A percentile compares a stretch with the other conserved stretches of the same genome.
Evolutionary conservation across 306 rosid species (phyloP).

Genomic region (Vachellia collinsii): DNA sequence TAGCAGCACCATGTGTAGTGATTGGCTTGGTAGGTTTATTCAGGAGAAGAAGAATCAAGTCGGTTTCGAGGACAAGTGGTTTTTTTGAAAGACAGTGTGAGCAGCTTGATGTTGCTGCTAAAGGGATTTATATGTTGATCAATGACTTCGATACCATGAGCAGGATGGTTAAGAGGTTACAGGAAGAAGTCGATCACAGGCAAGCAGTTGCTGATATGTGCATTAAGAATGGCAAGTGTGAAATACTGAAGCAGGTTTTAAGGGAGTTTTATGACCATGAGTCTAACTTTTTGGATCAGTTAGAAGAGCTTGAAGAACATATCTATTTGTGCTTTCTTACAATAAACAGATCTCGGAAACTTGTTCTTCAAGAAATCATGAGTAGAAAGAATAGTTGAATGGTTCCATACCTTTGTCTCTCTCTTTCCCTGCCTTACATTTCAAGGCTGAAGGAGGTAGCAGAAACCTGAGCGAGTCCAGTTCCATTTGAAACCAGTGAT

Average conservation of each 20-base stretch:
- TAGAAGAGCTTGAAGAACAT: slow-evolving; percentile 84
- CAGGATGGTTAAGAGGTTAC: slow-evolving; percentile 68
- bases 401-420: not conserved
- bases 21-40: slow-evolving; percentile 47
- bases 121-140: slow-evolving; percentile 65
- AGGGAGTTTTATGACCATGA: slow-evolving; percentile 60
- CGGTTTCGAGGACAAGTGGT: not conserved
- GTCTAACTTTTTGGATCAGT: slow-evolving; percentile 64
- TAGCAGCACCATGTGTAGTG: slow-evolving; percentile 63
- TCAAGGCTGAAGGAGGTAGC: not conserved
- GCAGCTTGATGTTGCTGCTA: slow-evolving; percentile 78
- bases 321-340: slow-evolving; percentile 81
- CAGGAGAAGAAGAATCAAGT: slow-evolving; percentile 43
- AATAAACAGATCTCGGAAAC: slow-evolving; percentile 73
- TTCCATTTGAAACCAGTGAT: not conserved
- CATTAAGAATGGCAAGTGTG: slow-evolving; percentile 53
- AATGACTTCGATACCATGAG: slow-evolving; percentile 84
- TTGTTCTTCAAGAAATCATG: slow-evolving; percentile 57
- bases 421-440: not conserved
- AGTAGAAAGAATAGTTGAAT: not conserved
- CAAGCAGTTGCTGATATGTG: slow-evolving; percentile 57
- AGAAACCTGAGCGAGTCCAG: not conserved
- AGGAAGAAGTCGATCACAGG: slow-evolving; percentile 73
- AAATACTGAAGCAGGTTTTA: slow-evolving; percentile 57
- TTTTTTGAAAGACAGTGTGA: slow-evolving; percentile 33